Evolutionary conservation across 148 eudicot genomes (phyloP).

Genomic region (Chenopodium album): DNA sequence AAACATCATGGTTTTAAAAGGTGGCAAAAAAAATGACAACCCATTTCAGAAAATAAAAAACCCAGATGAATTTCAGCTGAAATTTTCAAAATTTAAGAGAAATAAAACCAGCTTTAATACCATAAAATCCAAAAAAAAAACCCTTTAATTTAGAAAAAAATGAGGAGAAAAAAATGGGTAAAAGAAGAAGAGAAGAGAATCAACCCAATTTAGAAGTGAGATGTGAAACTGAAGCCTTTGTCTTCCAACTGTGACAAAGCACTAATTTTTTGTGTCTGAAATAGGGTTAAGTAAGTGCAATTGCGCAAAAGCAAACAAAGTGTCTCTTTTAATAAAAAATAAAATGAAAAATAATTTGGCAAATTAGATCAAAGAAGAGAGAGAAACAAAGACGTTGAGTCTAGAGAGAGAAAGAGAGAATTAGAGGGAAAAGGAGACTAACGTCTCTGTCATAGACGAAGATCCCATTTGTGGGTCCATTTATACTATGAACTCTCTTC

Average conservation of each 20-base stretch:
- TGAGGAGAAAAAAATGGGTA: slow-evolving; percentile 1
- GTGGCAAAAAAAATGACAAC: slow-evolving; percentile 13
- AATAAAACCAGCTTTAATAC: background rate
- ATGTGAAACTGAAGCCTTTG: slow-evolving; percentile 25
- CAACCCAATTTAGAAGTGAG: slow-evolving; percentile 27
- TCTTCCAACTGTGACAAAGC: slow-evolving; percentile 20
- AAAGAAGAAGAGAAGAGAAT: background rate
- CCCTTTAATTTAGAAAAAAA: background rate
- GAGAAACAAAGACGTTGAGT: slow-evolving; percentile 18
- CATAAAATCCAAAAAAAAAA: background rate
- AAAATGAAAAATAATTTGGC: background rate
- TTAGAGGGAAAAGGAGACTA: slow-evolving; percentile 26
- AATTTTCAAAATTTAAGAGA: slow-evolving; percentile 7
- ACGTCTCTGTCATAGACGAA: slow-evolving; percentile 29
- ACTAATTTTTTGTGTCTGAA: slow-evolving; percentile 20
- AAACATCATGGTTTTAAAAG: slow-evolving; percentile 14
- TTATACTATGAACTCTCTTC: background rate
- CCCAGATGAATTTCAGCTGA: slow-evolving; percentile 12
- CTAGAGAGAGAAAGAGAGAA: background rate
- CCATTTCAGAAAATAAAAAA: slow-evolving; percentile 15
- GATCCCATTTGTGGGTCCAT: slow-evolving; percentile 26
- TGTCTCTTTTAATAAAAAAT: slow-evolving; percentile 27
- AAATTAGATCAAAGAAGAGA: slow-evolving; percentile 17
- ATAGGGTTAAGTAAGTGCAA: slow-evolving; percentile 3
- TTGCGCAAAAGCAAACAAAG: slow-evolving; percentile 44